Conservation (phyloP, 1,284 basidiomycete species). For the Fistulina hepatica region DNA sequence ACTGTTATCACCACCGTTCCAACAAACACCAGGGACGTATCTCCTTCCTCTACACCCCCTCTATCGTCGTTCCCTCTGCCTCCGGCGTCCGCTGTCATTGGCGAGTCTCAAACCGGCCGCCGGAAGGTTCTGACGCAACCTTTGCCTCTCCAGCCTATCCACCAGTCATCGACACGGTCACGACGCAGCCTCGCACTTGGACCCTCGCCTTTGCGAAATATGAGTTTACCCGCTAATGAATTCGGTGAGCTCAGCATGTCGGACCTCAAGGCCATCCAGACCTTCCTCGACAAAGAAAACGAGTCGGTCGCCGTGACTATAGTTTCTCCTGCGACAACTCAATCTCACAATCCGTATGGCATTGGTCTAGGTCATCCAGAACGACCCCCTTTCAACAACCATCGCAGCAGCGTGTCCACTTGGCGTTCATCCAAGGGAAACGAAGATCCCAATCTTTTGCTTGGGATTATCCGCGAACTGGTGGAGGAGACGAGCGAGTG, state of each 20-base stretch:
- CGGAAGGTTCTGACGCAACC: constrained; percentile 13
- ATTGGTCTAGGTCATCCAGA: too few species aligned
- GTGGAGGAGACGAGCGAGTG: constrained; percentile 37
- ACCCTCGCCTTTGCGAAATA: constrained; percentile 33
- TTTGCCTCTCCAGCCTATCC: too few species aligned
- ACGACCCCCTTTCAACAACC: too few species aligned
- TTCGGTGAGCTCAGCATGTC: constrained; percentile 7
- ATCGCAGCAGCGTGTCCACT: constrained; percentile 8
- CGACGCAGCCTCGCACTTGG: constrained; percentile 28
- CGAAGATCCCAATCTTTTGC: constrained; percentile 23
- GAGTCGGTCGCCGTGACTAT: neutral
- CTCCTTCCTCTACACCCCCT: constrained; percentile 4
- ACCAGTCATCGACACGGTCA: too few species aligned
- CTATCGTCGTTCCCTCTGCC: constrained; percentile 9
- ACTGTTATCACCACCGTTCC: neutral
- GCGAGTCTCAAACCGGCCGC: constrained; percentile 10
- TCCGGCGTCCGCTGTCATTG: constrained; percentile 6
- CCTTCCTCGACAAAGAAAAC: neutral
- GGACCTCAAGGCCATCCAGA: neutral
- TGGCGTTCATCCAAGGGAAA: constrained; percentile 10
- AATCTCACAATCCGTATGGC: too few species aligned
- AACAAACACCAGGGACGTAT: constrained; percentile 1
- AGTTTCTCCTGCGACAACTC: neutral
- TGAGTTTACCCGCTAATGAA: constrained; percentile 27
- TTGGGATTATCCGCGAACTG: constrained; percentile 34